Base-by-base conservation (phyloP, 2,329 filamentous ascomycete genomes). In the Hymenoscyphus repandus region DNA sequence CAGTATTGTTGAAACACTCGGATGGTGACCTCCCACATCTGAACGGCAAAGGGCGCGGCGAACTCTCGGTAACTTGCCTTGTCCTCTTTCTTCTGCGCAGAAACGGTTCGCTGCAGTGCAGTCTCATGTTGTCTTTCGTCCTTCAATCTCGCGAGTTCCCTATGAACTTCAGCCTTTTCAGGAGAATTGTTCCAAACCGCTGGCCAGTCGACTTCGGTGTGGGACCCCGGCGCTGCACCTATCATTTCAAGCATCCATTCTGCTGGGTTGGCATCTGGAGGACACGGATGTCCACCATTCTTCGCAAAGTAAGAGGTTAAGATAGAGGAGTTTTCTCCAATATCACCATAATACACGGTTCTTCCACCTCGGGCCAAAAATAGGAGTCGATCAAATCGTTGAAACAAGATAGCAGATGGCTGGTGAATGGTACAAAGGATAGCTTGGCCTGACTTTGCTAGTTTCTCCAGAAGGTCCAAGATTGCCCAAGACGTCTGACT, bases 381-480 rank as follows among this genome's bases (percentile, higher is more conserved):
- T 30, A 92, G 75, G 6, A 93, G 78, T 52, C 86, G 79, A 62
- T 92, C 87, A 66, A 93, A 96, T 51, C 88, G 85, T 68, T 95
- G 88, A 74, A 96, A 95, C 48, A 96, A 77, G 78, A 95, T 90
- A 32, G 90, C 90, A 9, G 88, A 95, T 11, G 91, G 91, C 70
- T 96, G 91, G 67, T 96, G 91, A 52, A 96, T 96, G 6, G 91
- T 96, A 72, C 90, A 96, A 11, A 96, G 81, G 68, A 96, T 88
- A 44, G 91, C 90, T 67, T 93, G 89, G 12, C 91, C 91, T 57
- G 83, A 86, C 68, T 91, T 87, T 61, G 89, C 89, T 40, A 96
- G 76, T 70, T 93, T 96, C 70, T 93, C 86, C 41, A 96, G 78
- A 17, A 96, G 78, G 66, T 90, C 85, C 41, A 90, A 77, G 65